A percentile compares a stretch with the other conserved stretches of the same genome.
phyloP scores from a whole-genome alignment of 176 grass and related monocot genomes.

The Avena atlantica region DNA sequence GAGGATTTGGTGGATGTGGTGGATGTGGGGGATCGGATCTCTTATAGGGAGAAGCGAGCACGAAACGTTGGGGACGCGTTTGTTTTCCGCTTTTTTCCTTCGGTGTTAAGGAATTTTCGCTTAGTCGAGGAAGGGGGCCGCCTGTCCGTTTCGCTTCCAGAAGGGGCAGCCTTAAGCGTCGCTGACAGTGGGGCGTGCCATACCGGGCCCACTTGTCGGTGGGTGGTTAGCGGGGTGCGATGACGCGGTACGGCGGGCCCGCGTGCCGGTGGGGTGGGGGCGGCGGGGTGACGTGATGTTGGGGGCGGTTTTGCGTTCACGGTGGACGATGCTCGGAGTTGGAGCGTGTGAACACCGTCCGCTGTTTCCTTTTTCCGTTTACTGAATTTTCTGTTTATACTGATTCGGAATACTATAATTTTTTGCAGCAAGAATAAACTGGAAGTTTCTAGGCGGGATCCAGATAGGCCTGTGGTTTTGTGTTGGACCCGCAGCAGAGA shows the following conservation, averaged over 20 bases:
- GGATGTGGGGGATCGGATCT: not conserved
- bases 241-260: not conserved
- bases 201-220: not conserved
- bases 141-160: constrained; percentile 37
- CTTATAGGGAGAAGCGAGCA: not conserved
- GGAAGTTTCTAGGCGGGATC: not conserved
- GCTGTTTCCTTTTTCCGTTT: not conserved
- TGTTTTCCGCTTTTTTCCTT: constrained; percentile 26
- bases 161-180: not conserved
- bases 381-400: too few relatives aligned
- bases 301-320: not conserved
- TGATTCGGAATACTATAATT: not conserved
- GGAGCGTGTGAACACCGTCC: not conserved
- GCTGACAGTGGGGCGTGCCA: not conserved
- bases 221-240: not conserved
- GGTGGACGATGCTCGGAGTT: not conserved
- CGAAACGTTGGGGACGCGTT: not conserved
- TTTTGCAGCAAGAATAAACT: not conserved
- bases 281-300: not conserved
- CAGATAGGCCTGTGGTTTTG: not conserved
- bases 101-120: constrained; percentile 29
- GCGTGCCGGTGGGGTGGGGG: not conserved
- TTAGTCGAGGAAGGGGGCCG: not conserved
- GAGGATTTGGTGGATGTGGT: not conserved
- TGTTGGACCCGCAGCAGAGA: not conserved